Conservation (phyloP, 352 stramenopile genomes). For the Pythium dissotocum region DNA sequence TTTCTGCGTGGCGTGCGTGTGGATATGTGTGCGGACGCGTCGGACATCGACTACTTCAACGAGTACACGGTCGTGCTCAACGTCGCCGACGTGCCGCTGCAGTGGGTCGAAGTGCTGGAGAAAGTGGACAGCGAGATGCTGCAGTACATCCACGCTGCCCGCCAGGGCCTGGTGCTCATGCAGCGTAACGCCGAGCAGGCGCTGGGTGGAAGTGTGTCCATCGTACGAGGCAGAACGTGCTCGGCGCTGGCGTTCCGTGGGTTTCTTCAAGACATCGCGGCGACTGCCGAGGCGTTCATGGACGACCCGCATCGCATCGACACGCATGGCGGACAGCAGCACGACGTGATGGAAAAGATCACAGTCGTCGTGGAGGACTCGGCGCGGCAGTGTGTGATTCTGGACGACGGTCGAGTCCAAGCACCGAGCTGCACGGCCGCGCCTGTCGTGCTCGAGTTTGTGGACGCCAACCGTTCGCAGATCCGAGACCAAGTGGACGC, state of each 20-base stretch:
- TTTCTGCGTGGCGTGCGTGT: conserved; percentile 36
- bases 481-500: conserved; percentile 18
- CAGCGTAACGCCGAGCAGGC: conserved; percentile 38
- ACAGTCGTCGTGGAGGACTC: conserved; percentile 49
- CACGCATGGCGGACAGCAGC: conserved; percentile 7
- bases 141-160: conserved; percentile 43
- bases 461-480: conserved; percentile 9
- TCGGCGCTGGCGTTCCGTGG: conserved; percentile 48
- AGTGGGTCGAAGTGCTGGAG: conserved; percentile 68
- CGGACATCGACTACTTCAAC: conserved; percentile 57
- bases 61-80: conserved; percentile 62
- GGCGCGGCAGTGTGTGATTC: conserved; percentile 38
- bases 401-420: conserved; percentile 45
- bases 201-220: conserved; percentile 33
- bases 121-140: conserved; percentile 51
- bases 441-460: conserved; percentile 21
- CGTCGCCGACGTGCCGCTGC: conserved; percentile 57
- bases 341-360: conserved; percentile 42
- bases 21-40: conserved; percentile 38
- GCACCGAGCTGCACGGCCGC: conserved; percentile 30
- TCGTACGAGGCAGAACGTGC: conserved; percentile 51
- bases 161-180: conserved; percentile 33
- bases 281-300: conserved; percentile 4
- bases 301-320: conserved; percentile 16
- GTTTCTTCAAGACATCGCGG: conserved; percentile 49